A percentile compares a stretch with the other conserved stretches of the same genome.
Evolutionary conservation across 331 rosid genomes (phyloP).

Genomic region (Malus hybrid): DNA sequence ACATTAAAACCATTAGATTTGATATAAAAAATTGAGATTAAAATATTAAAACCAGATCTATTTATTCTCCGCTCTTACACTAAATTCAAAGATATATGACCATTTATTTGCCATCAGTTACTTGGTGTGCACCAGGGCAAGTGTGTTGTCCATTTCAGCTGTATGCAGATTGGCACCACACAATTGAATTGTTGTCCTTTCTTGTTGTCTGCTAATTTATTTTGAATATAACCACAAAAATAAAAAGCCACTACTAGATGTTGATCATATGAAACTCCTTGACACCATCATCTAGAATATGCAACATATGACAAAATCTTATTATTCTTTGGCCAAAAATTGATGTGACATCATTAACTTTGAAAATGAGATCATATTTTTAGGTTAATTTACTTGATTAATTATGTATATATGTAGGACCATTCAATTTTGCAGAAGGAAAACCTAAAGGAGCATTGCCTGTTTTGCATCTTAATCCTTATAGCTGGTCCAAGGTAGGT

Average conservation of each 20-base stretch:
- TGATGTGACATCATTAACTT: too few species aligned
- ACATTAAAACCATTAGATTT: too few species aligned
- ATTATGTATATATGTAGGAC: constrained; percentile 24
- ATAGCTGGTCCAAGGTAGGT: constrained; percentile 50
- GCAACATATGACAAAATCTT: too few species aligned
- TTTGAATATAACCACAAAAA: background rate
- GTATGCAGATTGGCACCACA: background rate
- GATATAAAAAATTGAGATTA: too few species aligned
- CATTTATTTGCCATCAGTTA: too few species aligned
- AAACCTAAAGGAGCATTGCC: constrained; percentile 34
- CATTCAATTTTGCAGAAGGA: constrained; percentile 41
- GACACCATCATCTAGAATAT: too few species aligned
- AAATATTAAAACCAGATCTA: too few species aligned
- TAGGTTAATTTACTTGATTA: background rate
- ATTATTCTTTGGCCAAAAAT: too few species aligned
- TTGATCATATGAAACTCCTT: background rate
- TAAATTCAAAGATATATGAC: too few species aligned
- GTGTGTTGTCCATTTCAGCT: background rate
- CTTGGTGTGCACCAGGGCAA: too few species aligned
- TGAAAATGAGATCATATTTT: too few species aligned
- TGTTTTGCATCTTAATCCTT: constrained; percentile 37
- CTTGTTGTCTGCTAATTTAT: background rate
- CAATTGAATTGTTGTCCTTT: background rate
- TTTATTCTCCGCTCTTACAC: too few species aligned
- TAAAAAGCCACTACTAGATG: background rate